Percentiles rank a stretch among this genome's conserved stretches.
phyloP scores from a whole-genome alignment of 495 filamentous ascomycete species.

The Sporormia fimetaria region DNA sequence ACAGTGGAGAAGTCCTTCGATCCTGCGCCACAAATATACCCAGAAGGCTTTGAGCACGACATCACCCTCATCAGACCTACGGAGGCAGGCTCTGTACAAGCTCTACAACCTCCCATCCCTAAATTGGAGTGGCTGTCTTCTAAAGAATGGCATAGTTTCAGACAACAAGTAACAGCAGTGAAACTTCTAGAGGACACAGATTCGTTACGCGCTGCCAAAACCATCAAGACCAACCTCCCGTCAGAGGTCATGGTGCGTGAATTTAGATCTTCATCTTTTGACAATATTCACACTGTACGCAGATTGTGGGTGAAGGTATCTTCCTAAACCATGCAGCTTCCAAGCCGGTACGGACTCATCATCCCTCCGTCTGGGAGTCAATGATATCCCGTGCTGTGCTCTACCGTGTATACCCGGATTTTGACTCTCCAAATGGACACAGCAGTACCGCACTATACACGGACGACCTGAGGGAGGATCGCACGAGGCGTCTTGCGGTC shows the following conservation, averaged over 20 bases:
- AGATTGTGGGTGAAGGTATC: conserved; percentile 17
- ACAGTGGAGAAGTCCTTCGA: conserved; percentile 10
- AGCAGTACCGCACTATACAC: conserved; percentile 12
- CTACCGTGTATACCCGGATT: conserved; percentile 9
- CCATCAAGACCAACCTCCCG: conserved; percentile 3
- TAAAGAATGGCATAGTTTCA: conserved; percentile 7
- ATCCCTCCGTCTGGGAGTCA: not conserved
- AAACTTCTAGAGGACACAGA: conserved; percentile 11
- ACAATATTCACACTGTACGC: too few relatives aligned
- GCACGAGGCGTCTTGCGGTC: conserved; percentile 3
- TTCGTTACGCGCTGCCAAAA: conserved; percentile 1
- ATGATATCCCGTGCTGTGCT: conserved; percentile 5
- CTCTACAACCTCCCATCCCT: conserved; percentile 4
- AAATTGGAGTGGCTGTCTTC: conserved; percentile 10
- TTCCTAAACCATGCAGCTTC: conserved; percentile 5
- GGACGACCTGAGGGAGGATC: conserved; percentile 9
- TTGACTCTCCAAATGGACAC: conserved; percentile 11
- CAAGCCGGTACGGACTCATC: conserved; percentile 2
- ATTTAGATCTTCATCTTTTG: too few relatives aligned
- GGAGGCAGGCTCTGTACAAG: not conserved
- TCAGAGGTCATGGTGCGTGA: conserved; percentile 8
- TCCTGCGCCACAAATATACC: conserved; percentile 6
- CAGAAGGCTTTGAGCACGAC: conserved; percentile 10
- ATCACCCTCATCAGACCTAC: conserved; percentile 11
- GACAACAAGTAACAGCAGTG: not conserved